These are phyloP conservation scores for Trichosporon sp. DNA, from an alignment of 1,284 basidiomycete species.

Conservation along the genomic window DNA sequence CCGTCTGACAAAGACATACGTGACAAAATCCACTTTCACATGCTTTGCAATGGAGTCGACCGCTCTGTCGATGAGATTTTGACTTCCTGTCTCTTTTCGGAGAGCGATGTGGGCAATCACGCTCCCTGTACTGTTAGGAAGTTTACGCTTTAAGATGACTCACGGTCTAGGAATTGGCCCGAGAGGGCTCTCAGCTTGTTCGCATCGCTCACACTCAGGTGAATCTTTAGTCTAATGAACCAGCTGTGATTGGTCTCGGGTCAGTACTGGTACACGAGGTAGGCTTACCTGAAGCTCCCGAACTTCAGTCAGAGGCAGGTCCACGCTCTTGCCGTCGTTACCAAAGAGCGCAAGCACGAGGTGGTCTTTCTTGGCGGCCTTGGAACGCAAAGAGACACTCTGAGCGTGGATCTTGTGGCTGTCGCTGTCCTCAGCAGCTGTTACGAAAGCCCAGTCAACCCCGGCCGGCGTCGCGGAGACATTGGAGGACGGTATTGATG, in stretches of 20 bases:
- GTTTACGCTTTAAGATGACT: background rate
- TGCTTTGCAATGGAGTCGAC: background rate
- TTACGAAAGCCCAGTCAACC: background rate
- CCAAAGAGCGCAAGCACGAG: background rate
- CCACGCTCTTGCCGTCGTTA: background rate
- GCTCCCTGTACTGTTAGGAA: background rate
- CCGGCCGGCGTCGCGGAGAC: background rate
- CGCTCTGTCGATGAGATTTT: background rate
- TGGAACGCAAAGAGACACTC: background rate
- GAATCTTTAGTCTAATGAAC: background rate
- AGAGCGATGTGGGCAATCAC: background rate
- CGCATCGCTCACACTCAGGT: background rate
- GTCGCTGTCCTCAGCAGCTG: background rate
- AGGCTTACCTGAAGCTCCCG: background rate
- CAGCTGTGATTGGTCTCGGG: background rate
- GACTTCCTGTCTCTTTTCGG: background rate
- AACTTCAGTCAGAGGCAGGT: background rate
- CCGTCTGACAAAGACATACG: too few species aligned
- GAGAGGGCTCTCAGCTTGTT: background rate
- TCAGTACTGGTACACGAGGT: background rate
- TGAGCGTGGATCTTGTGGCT: background rate
- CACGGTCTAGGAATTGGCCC: background rate
- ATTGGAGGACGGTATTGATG: background rate
- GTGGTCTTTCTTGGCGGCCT: background rate
- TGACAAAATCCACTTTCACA: too few species aligned